Percentiles rank a stretch among this genome's conserved stretches.
Evolutionary conservation across 2,329 filamentous ascomycete species (phyloP).

Genomic region (Cladosporium sp.): DNA sequence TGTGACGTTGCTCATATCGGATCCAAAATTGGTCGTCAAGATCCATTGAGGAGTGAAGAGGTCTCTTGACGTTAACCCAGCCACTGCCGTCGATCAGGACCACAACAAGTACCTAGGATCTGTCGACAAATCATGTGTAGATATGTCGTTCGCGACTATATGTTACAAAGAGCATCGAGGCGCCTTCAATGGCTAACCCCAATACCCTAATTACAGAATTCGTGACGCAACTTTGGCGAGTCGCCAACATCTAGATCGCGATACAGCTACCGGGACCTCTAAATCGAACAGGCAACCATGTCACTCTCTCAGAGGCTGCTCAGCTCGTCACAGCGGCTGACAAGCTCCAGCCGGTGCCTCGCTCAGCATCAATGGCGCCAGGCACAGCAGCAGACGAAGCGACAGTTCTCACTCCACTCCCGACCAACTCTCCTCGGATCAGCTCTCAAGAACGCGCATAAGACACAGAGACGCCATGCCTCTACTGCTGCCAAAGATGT

Average conservation of each 20-base stretch:
- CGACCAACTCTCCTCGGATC: constrained; percentile 9
- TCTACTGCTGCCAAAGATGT: constrained; percentile 29
- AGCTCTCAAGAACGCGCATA: constrained; percentile 9
- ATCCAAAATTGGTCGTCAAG: too few species aligned
- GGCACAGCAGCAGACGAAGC: constrained; percentile 22
- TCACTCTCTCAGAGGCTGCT: constrained; percentile 19
- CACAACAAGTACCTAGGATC: too few species aligned
- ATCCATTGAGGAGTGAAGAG: too few species aligned
- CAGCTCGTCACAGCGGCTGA: constrained; percentile 17
- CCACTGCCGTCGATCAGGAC: too few species aligned
- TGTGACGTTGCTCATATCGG: too few species aligned
- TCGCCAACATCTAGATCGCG: not conserved
- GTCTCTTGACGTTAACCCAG: too few species aligned
- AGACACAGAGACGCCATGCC: constrained; percentile 13
- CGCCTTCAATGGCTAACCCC: not conserved
- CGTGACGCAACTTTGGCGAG: not conserved
- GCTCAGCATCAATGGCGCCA: constrained; percentile 21
- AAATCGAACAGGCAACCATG: constrained; percentile 16
- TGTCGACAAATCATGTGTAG: too few species aligned
- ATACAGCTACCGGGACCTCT: not conserved
- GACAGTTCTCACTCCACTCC: constrained; percentile 19
- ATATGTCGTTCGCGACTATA: too few species aligned
- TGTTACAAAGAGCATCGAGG: too few species aligned
- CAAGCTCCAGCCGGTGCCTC: constrained; percentile 17
- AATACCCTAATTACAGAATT: not conserved